Evolutionary conservation across 495 filamentous ascomycete genomes (phyloP), one percentile per base, ranked within the genome.

Genomic region (Penicillium cinerascens): DNA sequence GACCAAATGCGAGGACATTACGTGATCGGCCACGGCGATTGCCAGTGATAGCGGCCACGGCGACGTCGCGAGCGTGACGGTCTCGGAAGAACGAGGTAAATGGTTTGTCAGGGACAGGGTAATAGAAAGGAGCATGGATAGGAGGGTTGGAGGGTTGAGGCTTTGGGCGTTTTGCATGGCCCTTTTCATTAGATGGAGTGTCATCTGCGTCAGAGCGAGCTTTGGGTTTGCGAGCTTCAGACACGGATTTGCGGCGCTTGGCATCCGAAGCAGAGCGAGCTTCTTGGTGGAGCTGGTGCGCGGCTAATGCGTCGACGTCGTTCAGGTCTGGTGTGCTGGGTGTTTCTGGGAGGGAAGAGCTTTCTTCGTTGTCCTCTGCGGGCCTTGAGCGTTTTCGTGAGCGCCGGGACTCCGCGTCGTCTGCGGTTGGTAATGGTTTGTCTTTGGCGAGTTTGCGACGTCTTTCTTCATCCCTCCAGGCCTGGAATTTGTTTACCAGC

Each of bases 381-480:
- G 53, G 47, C n/a, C 44, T 49, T 3, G 63, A 58, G 56, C 55
- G 42, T 59, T 66, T 56, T 57, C 67, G 37, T 46, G 63, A 35
- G 56, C 64, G 27, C 65, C 63, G 35, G 18, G 53, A 44, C n/a
- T 54, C 61, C 2, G 47, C 16, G 1, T 54, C 58, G 2, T 54
- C 58, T 2, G 47, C 46, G 1, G 54, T 44, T 2, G 71, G 71
- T 18, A 75, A 61, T 3, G 78, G 73, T 23, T 79, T 80, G 37
- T 90, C 85, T 63, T 81, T 86, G 60, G 85, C 82, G 6, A 80
- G 65, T 60, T 88, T 89, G 59, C 87, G 73, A 26, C 86, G 81
- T 68, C 91, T 92, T 69, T 97, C 93, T 68, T 95, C 89, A 57
- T 93, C 86, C 51, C 83, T 90, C 91, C 92, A 97, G 21, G 77